These are phyloP conservation scores for Tricholoma matsutake DNA, from an alignment of 768 basidiomycete genomes.

Conservation along the genomic window DNA sequence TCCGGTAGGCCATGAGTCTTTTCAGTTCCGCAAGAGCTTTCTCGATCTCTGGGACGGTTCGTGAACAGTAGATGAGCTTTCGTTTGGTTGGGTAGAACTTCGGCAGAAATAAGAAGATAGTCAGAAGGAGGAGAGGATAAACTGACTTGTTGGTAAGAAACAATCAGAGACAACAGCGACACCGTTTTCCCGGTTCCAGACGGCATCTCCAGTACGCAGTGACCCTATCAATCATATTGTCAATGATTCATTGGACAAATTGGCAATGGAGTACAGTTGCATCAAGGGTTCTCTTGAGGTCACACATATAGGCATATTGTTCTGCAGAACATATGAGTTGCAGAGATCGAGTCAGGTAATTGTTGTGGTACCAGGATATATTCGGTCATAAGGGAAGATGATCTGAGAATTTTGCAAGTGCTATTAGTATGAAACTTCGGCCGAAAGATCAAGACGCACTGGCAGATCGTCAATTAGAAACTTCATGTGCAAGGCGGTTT, in stretches of 20 bases:
- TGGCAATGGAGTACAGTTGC: slow-evolving; percentile 58
- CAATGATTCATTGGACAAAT: background rate
- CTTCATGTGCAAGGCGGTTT: slow-evolving; percentile 48
- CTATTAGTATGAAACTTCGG: background rate
- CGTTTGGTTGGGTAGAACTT: slow-evolving; percentile 91
- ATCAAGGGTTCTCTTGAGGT: slow-evolving; percentile 94
- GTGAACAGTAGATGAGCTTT: slow-evolving; percentile 97
- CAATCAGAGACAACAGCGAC: slow-evolving; percentile 89
- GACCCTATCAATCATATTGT: slow-evolving; percentile 58
- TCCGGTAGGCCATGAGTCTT: slow-evolving; percentile 87
- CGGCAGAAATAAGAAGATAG: slow-evolving; percentile 7
- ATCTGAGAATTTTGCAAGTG: slow-evolving; percentile 45
- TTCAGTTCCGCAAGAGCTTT: slow-evolving; percentile 96
- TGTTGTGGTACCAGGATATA: slow-evolving; percentile 77
- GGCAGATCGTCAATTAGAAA: slow-evolving; percentile 81
- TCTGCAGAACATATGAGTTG: slow-evolving; percentile 43
- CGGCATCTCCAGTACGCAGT: slow-evolving; percentile 99
- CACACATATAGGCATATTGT: slow-evolving; percentile 99
- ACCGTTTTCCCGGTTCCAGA: slow-evolving; percentile 99
- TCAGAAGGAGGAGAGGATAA: background rate
- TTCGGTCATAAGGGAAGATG: slow-evolving; percentile 90
- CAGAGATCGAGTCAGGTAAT: slow-evolving; percentile 6
- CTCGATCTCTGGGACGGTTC: slow-evolving; percentile 99
- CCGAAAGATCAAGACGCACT: slow-evolving; percentile 40
- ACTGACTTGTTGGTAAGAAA: slow-evolving; percentile 92